These are phyloP conservation scores for Adansonia gregorii DNA, from an alignment of 441 rosid species.

Conservation along the genomic window DNA sequence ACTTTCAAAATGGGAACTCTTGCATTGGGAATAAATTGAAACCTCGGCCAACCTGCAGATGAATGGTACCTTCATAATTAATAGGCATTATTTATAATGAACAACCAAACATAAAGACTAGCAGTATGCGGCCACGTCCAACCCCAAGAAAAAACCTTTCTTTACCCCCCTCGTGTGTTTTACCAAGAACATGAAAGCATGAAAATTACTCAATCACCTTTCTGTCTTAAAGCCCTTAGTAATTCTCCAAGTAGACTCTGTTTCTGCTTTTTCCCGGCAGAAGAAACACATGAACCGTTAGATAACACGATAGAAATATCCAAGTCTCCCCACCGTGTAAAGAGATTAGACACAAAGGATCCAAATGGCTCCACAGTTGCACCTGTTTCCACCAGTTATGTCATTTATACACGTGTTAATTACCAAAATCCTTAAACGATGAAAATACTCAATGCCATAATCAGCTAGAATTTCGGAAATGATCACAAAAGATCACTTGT, in stretches of 20 bases:
- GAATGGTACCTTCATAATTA: constrained; percentile 10
- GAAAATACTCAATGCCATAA: neutral
- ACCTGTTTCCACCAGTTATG: constrained; percentile 52
- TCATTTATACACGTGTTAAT: constrained; percentile 14
- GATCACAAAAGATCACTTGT: neutral
- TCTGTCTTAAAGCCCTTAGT: constrained; percentile 57
- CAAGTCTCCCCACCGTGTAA: constrained; percentile 82
- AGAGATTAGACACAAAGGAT: constrained; percentile 86
- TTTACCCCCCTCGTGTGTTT: neutral
- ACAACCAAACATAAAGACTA: constrained; percentile 18
- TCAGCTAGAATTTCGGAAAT: constrained; percentile 3
- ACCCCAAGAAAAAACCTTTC: neutral
- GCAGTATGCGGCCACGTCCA: neutral
- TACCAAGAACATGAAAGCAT: neutral
- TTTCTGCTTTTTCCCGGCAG: constrained; percentile 70
- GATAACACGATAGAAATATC: constrained; percentile 74
- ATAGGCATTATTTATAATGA: neutral
- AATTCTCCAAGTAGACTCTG: constrained; percentile 60
- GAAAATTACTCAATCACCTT: constrained; percentile 43
- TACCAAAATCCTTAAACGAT: neutral
- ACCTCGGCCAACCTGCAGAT: constrained; percentile 56
- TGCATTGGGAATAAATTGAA: constrained; percentile 67
- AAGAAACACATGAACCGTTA: constrained; percentile 56
- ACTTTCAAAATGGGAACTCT: constrained; percentile 87
- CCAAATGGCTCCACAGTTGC: constrained; percentile 91